A percentile compares a stretch with the other conserved stretches of the same genome.
phyloP scores from a whole-genome alignment of 495 filamentous ascomycete species.

The Articulospora tetracladia region DNA sequence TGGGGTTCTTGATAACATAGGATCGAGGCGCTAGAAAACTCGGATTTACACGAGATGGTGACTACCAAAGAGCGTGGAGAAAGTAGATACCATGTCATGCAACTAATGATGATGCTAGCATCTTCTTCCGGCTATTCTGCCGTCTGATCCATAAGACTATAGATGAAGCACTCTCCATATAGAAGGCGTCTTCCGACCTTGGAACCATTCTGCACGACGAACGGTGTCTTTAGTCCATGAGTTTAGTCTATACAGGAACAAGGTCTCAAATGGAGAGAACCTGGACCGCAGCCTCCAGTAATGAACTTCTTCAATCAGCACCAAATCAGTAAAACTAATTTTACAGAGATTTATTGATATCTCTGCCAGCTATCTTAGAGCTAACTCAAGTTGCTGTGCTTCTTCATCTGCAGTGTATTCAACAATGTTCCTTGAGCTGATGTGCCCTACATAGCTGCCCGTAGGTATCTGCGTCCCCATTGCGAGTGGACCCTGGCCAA shows the following conservation, averaged over 20 bases:
- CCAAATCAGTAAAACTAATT: background rate
- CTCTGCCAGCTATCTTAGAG: conserved; percentile 3
- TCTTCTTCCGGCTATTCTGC: background rate
- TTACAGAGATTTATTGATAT: conserved; percentile 1
- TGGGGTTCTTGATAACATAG: background rate
- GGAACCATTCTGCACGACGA: conserved; percentile 1
- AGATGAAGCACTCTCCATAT: conserved; percentile 3
- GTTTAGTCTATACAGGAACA: background rate
- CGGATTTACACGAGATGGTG: background rate
- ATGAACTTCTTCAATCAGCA: background rate
- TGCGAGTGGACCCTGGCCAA: conserved; percentile 2
- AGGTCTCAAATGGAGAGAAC: conserved; percentile 4
- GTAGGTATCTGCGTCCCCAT: conserved; percentile 2
- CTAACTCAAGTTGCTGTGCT: conserved; percentile 2
- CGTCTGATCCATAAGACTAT: background rate
- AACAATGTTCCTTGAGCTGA: background rate
- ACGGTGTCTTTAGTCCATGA: background rate
- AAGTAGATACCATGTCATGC: background rate
- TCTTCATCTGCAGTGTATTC: conserved; percentile 1
- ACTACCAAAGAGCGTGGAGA: background rate
- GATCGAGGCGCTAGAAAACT: background rate
- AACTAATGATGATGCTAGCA: background rate
- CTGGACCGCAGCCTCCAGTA: background rate
- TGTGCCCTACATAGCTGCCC: background rate
- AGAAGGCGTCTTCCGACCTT: background rate